A percentile compares a stretch with the other conserved stretches of the same genome.
phyloP scores from a whole-genome alignment of 768 basidiomycete genomes.

The Kwoniella botswanensis region DNA sequence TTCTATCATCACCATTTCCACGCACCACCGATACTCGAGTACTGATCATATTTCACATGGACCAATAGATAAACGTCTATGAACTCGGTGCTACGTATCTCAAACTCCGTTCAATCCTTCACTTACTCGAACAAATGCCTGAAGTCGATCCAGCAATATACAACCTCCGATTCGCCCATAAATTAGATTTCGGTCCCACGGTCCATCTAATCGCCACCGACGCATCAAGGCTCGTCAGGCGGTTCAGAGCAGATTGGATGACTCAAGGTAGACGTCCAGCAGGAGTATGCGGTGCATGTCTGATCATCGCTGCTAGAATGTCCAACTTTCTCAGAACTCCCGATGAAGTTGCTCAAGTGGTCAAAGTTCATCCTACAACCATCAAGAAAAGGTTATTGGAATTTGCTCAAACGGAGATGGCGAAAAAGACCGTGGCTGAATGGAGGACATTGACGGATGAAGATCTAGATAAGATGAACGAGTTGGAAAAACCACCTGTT shows the following conservation, averaged over 20 bases:
- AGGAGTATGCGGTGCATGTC: slow-evolving; percentile 94
- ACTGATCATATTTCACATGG: too few species aligned
- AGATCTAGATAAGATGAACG: slow-evolving; percentile 30
- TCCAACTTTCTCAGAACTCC: slow-evolving; percentile 93
- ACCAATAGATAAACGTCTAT: slow-evolving; percentile 82
- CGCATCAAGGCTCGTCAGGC: slow-evolving; percentile 87
- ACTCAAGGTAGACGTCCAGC: slow-evolving; percentile 91
- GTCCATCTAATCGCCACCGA: slow-evolving; percentile 82
- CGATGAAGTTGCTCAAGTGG: slow-evolving; percentile 96
- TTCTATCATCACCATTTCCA: neutral
- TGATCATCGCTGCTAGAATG: slow-evolving; percentile 95
- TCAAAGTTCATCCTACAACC: slow-evolving; percentile 97
- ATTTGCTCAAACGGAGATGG: slow-evolving; percentile 88
- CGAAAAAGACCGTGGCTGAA: slow-evolving; percentile 81
- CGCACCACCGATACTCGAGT: neutral
- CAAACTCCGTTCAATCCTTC: slow-evolving; percentile 71
- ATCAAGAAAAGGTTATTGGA: slow-evolving; percentile 91
- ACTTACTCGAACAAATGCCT: slow-evolving; percentile 67
- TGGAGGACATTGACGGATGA: slow-evolving; percentile 71
- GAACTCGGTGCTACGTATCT: slow-evolving; percentile 95
- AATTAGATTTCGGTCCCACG: slow-evolving; percentile 81
- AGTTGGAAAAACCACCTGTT: slow-evolving; percentile 45
- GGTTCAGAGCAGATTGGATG: slow-evolving; percentile 98
- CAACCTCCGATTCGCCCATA: slow-evolving; percentile 89
- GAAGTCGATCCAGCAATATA: slow-evolving; percentile 95